Evolutionary conservation across 2,329 filamentous ascomycete genomes (phyloP).

Genomic region (Colletotrichum truncatum): DNA sequence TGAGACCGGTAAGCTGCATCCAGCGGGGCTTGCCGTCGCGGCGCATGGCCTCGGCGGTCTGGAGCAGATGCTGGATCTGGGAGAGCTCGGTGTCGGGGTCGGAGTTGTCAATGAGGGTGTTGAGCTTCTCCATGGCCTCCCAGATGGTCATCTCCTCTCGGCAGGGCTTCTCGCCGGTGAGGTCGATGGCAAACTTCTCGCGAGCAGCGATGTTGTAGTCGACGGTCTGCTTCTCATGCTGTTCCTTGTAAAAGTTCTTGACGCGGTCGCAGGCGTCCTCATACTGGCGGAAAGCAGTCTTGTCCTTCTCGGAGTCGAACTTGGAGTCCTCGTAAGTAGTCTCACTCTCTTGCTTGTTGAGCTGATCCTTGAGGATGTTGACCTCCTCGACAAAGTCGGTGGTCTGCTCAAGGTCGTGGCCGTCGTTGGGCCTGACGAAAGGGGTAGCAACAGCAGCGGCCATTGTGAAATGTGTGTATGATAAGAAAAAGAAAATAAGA

Average conservation of each 20-base stretch:
- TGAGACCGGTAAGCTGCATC: conserved; percentile 82
- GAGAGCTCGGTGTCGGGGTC: conserved; percentile 89
- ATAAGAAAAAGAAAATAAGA: neutral
- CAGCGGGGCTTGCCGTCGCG: conserved; percentile 84
- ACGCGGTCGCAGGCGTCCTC: conserved; percentile 84
- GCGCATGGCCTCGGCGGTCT: conserved; percentile 89
- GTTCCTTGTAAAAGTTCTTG: conserved; percentile 84
- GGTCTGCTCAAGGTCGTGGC: conserved; percentile 51
- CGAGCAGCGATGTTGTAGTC: conserved; percentile 87
- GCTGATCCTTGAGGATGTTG: conserved; percentile 58
- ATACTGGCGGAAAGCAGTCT: conserved; percentile 84
- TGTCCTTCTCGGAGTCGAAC: conserved; percentile 81
- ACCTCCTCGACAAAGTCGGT: conserved; percentile 63
- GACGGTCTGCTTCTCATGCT: conserved; percentile 77
- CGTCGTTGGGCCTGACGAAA: conserved; percentile 26
- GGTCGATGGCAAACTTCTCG: conserved; percentile 54
- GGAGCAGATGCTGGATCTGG: conserved; percentile 90
- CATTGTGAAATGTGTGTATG: conserved; percentile 16
- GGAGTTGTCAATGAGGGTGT: conserved; percentile 89
- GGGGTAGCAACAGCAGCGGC: conserved; percentile 21
- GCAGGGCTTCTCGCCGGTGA: conserved; percentile 68
- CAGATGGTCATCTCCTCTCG: conserved; percentile 83
- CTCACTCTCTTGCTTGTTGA: conserved; percentile 15
- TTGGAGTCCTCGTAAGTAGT: conserved; percentile 60
- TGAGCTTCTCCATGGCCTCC: conserved; percentile 92